Conservation (phyloP, 352 stramenopile species). For the Phytophthora macrochlamydospora region DNA sequence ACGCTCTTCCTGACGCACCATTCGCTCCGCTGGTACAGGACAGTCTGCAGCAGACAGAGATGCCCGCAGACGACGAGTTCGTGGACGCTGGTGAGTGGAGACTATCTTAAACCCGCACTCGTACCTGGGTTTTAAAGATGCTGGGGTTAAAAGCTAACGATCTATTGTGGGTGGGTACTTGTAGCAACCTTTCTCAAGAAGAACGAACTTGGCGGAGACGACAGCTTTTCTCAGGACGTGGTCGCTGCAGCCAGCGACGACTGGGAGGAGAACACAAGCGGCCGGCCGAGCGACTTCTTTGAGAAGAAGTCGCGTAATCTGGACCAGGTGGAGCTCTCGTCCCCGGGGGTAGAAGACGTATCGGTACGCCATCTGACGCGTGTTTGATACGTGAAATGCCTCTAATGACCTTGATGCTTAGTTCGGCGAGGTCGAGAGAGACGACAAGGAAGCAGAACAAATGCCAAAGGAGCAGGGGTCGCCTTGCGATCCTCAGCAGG, state of each 20-base stretch:
- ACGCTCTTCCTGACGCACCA: slow-evolving; percentile 31
- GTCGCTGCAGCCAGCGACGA: slow-evolving; percentile 19
- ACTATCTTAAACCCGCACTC: too few relatives aligned
- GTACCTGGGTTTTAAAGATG: neutral
- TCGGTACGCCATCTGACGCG: neutral
- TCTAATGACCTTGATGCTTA: neutral
- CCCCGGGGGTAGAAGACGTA: slow-evolving; percentile 27
- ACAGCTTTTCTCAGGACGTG: slow-evolving; percentile 51
- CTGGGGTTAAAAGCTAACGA: neutral
- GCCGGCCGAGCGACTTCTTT: slow-evolving; percentile 74
- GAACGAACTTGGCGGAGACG: slow-evolving; percentile 48
- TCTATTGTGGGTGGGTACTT: neutral
- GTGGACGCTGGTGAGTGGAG: slow-evolving; percentile 63
- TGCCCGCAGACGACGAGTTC: slow-evolving; percentile 63
- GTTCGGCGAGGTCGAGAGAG: slow-evolving; percentile 13
- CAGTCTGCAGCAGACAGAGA: slow-evolving; percentile 11
- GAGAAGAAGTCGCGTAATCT: slow-evolving; percentile 74
- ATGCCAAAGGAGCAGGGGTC: slow-evolving; percentile 21
- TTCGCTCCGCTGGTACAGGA: slow-evolving; percentile 5
- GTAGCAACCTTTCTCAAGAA: slow-evolving; percentile 52
- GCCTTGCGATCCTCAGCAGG: slow-evolving; percentile 20
- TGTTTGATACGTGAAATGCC: neutral
- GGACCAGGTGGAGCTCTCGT: slow-evolving; percentile 73
- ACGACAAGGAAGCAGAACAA: slow-evolving; percentile 3
- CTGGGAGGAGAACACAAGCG: slow-evolving; percentile 39